Conservation (phyloP, 768 basidiomycete species). For the Tulasnella sp. region DNA sequence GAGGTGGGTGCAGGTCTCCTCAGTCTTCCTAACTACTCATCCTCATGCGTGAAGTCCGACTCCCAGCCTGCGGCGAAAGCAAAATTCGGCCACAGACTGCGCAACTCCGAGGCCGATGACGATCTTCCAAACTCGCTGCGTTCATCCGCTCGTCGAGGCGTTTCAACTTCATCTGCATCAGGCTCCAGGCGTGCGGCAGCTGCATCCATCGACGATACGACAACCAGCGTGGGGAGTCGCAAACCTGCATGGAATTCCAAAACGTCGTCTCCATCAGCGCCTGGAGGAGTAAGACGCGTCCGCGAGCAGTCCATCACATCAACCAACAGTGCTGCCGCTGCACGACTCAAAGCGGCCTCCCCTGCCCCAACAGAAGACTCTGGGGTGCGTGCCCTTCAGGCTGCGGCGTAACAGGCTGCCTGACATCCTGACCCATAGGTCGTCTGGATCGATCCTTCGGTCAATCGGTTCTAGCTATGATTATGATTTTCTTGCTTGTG, state of each 20-base stretch:
- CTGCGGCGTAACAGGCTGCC: slow-evolving; percentile 2
- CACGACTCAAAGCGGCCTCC: slow-evolving; percentile 43
- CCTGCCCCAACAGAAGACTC: slow-evolving; percentile 80
- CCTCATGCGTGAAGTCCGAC: slow-evolving; percentile 22
- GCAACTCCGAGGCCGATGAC: slow-evolving; percentile 55
- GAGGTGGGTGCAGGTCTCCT: slow-evolving; percentile 27
- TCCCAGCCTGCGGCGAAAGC: slow-evolving; percentile 80
- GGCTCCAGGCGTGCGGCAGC: slow-evolving; percentile 18
- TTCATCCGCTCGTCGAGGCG: slow-evolving; percentile 50
- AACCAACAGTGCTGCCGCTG: slow-evolving; percentile 42
- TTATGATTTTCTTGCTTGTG: slow-evolving; percentile 73
- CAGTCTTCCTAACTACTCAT: slow-evolving; percentile 29
- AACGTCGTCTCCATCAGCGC: slow-evolving; percentile 35
- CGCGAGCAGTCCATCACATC: slow-evolving; percentile 40
- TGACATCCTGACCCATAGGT: slow-evolving; percentile 6
- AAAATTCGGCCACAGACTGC: slow-evolving; percentile 82
- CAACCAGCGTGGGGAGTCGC: slow-evolving; percentile 45
- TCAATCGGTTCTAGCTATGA: slow-evolving; percentile 19
- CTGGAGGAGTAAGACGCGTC: slow-evolving; percentile 46
- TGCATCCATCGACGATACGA: slow-evolving; percentile 13
- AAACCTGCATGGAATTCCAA: slow-evolving; percentile 32
- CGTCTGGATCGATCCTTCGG: slow-evolving; percentile 24
- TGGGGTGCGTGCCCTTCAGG: slow-evolving; percentile 42
- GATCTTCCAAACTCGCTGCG: slow-evolving; percentile 11
- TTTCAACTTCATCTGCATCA: slow-evolving; percentile 16